Percentiles rank a stretch among this genome's conserved stretches.
Conservation (phyloP, 768 basidiomycete species). For the Podaxis pistillaris region DNA sequence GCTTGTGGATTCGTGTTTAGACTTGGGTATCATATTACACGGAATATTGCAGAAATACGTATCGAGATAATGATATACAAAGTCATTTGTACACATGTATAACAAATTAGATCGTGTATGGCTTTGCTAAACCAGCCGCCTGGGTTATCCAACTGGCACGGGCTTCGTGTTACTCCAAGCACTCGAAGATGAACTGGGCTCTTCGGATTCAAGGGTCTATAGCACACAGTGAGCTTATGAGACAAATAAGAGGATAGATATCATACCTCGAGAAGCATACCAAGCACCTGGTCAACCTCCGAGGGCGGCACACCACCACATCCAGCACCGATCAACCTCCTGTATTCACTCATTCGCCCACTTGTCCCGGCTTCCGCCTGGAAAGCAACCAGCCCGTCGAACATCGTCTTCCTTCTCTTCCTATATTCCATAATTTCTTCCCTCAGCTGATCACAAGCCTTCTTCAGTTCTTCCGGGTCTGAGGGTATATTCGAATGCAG, state of each 20-base stretch:
- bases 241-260: slow-evolving; percentile 3
- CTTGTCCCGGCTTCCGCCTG: slow-evolving; percentile 91
- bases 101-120: neutral
- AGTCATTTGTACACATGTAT: slow-evolving; percentile 4
- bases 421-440: slow-evolving; percentile 65
- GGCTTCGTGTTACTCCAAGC: slow-evolving; percentile 44
- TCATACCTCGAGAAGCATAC: slow-evolving; percentile 80
- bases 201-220: slow-evolving; percentile 81
- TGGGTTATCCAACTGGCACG: slow-evolving; percentile 27
- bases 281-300: slow-evolving; percentile 88
- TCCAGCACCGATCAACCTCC: slow-evolving; percentile 84
- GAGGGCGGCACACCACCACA: slow-evolving; percentile 82
- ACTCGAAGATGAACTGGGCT: slow-evolving; percentile 60
- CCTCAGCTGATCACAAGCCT: slow-evolving; percentile 58
- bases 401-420: slow-evolving; percentile 66
- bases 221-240: neutral
- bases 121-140: neutral
- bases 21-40: slow-evolving; percentile 1
- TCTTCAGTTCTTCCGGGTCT: slow-evolving; percentile 51
- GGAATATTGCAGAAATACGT: neutral
- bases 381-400: slow-evolving; percentile 74
- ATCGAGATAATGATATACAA: slow-evolving; percentile 9
- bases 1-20: slow-evolving; percentile 7
- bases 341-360: slow-evolving; percentile 85
- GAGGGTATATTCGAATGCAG: slow-evolving; percentile 58